Evolutionary conservation across 768 basidiomycete species (phyloP).

Genomic region (Termitomyces sp.): DNA sequence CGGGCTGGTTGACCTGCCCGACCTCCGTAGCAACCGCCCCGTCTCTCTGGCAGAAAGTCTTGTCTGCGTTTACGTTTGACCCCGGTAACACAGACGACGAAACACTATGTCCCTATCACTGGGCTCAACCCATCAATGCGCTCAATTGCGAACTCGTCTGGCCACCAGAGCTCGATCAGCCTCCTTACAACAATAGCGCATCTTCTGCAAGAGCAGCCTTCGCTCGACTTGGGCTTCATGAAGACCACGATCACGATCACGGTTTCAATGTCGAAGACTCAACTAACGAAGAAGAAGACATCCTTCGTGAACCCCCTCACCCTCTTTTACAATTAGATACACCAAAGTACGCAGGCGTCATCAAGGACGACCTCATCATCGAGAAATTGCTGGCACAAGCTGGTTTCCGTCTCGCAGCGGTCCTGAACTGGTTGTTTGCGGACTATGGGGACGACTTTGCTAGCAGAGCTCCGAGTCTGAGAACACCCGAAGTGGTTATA

Average conservation of each 20-base stretch:
- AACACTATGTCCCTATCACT: constrained; percentile 68
- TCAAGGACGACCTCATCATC: constrained; percentile 62
- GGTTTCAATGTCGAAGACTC: constrained; percentile 7
- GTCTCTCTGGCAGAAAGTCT: constrained; percentile 23
- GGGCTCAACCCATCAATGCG: constrained; percentile 66
- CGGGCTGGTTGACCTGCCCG: constrained; percentile 61
- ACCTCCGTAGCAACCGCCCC: neutral
- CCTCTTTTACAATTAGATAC: constrained; percentile 72
- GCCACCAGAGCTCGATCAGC: constrained; percentile 63
- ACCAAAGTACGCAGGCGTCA: constrained; percentile 66
- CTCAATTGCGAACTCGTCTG: constrained; percentile 84
- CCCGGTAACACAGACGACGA: constrained; percentile 41
- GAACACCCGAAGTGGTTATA: neutral
- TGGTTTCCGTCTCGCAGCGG: constrained; percentile 77
- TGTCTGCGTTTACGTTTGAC: constrained; percentile 15
- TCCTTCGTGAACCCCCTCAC: constrained; percentile 1
- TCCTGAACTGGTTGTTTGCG: constrained; percentile 72
- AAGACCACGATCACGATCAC: constrained; percentile 14
- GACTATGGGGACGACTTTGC: constrained; percentile 18
- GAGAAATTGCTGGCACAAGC: constrained; percentile 81
- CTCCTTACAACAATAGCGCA: constrained; percentile 25
- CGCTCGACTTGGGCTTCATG: neutral
- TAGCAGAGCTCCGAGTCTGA: neutral
- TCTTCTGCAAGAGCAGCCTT: neutral
- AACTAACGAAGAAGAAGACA: constrained; percentile 3